Base-by-base conservation (phyloP, 2,329 filamentous ascomycete species). In the Hirsutella rhossiliensis region DNA sequence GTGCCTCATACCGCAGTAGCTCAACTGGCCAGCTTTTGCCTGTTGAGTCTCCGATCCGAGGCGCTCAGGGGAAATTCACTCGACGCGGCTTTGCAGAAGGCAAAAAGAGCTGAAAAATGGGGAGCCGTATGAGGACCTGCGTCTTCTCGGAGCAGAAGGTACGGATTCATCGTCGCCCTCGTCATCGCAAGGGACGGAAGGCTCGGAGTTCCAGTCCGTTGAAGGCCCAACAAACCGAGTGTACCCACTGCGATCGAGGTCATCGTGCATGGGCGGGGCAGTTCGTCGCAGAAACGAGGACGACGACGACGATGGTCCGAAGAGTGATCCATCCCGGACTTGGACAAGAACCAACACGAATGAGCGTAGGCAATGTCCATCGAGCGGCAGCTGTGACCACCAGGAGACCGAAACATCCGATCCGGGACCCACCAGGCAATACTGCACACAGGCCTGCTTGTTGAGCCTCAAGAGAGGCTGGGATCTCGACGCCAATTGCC, bases 41-140 rank as follows among this genome's bases (percentile, higher is more conserved):
- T n/a, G n/a, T n/a, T n/a, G n/a, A n/a, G n/a, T n/a, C n/a, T n/a
- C n/a, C n/a, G n/a, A n/a, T n/a, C n/a, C n/a, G n/a, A n/a, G n/a
- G n/a, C n/a, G n/a, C n/a, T n/a, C n/a, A n/a, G n/a, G n/a, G n/a
- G n/a, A n/a, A n/a, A n/a, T n/a, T n/a, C n/a, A n/a, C n/a, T n/a
- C n/a, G n/a, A n/a, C n/a, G n/a, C n/a, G n/a, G n/a, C n/a, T n/a
- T n/a, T n/a, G n/a, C n/a, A n/a, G n/a, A n/a, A n/a, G n/a, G n/a
- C n/a, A n/a, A n/a, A 43, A 31, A 39, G 29, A 23, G 23, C 44
- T 53, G 45, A 49, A 30, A 42, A 50, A 43, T 49, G 43, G 17
- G 27, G 46, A 51, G 20, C 48, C 47, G 15, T 52, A 52, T 29
- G 50, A 48, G n/a, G 50, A 47, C 43, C 43, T 45, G 29, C 36